These are phyloP conservation scores for Aspergillus hiratsukae DNA, from an alignment of 2,329 filamentous ascomycete genomes.

Conservation along the genomic window DNA sequence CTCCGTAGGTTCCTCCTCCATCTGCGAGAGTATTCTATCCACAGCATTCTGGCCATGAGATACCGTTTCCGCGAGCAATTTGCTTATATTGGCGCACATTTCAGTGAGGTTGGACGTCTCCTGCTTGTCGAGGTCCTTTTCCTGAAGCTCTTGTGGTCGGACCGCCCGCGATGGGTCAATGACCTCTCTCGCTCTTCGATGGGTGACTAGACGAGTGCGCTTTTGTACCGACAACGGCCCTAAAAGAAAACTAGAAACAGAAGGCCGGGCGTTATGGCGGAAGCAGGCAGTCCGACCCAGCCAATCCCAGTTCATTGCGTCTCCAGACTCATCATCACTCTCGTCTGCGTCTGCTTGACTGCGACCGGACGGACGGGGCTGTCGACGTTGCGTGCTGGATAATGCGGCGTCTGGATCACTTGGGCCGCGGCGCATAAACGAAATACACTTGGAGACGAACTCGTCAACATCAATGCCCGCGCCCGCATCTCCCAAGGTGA, in stretches of 20 bases:
- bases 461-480: conserved; percentile 84
- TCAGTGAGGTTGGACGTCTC: conserved; percentile 75
- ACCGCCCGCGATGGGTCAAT: conserved; percentile 64
- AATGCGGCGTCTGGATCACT: conserved; percentile 50
- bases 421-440: conserved; percentile 71
- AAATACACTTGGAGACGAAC: conserved; percentile 84
- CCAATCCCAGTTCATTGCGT: conserved; percentile 80
- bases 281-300: conserved; percentile 74
- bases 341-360: conserved; percentile 48
- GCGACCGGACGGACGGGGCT: conserved; percentile 29
- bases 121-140: conserved; percentile 68
- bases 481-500: conserved; percentile 67
- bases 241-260: conserved; percentile 76
- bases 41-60: conserved; percentile 45
- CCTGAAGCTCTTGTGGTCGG: conserved; percentile 70
- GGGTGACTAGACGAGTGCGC: conserved; percentile 65
- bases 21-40: conserved; percentile 39
- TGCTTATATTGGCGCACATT: conserved; percentile 71
- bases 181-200: conserved; percentile 65
- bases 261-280: conserved; percentile 67
- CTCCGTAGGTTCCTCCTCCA: conserved; percentile 28
- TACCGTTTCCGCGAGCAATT: conserved; percentile 50
- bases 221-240: conserved; percentile 88
- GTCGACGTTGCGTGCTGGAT: conserved; percentile 35
- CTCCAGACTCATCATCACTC: conserved; percentile 66